phyloP scores from a whole-genome alignment of 1,284 basidiomycete species.

The Omphalotus olearius region DNA sequence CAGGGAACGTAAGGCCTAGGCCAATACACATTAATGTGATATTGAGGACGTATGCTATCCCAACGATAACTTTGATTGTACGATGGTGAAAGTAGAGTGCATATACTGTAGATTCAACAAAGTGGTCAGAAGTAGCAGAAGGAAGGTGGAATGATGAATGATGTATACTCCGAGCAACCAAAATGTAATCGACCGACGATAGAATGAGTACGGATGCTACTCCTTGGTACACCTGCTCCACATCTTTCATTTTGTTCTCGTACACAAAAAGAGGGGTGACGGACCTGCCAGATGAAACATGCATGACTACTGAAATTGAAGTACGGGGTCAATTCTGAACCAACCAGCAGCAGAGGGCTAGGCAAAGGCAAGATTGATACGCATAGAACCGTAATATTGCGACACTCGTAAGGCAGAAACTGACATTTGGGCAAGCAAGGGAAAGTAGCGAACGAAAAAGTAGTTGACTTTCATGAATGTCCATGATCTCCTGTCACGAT shows the following conservation, averaged over 20 bases:
- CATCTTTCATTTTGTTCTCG: too few species aligned
- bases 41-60: slow-evolving; percentile 1
- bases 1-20: slow-evolving; percentile 1
- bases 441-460: slow-evolving; percentile 8
- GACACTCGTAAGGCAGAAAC: neutral
- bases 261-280: too few species aligned
- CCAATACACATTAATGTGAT: slow-evolving; percentile 4
- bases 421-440: slow-evolving; percentile 9
- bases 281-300: slow-evolving; percentile 3
- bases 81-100: slow-evolving; percentile 1
- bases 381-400: neutral
- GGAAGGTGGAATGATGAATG: neutral
- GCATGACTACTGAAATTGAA: slow-evolving; percentile 7
- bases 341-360: slow-evolving; percentile 10
- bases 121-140: neutral
- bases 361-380: neutral
- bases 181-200: slow-evolving; percentile 1
- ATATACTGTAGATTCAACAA: neutral
- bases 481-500: slow-evolving; percentile 2
- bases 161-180: slow-evolving; percentile 2
- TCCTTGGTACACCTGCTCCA: slow-evolving; percentile 5
- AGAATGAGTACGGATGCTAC: neutral
- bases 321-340: slow-evolving; percentile 2
- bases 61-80: neutral
- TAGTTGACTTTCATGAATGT: slow-evolving; percentile 11